Conservation (phyloP, 257 asterid species). For the Przewalskia tangutica region DNA sequence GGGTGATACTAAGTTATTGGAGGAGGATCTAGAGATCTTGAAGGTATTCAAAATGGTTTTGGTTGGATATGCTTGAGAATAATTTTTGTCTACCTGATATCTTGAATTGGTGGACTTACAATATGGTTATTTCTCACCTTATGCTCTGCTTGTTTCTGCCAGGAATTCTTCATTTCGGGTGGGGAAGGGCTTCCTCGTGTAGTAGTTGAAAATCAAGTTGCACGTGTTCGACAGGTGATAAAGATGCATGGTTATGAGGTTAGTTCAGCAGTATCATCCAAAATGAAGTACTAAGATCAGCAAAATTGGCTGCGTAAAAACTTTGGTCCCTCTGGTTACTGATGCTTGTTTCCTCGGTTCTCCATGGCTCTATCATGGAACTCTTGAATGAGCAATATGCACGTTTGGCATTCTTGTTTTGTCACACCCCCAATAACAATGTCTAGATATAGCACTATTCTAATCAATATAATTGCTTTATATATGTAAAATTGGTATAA, state of each 20-base stretch:
- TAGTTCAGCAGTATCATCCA: slow-evolving; percentile 18
- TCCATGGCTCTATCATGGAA: not conserved
- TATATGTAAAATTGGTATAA: not conserved
- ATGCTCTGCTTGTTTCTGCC: not conserved
- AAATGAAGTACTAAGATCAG: not conserved
- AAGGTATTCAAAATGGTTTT: slow-evolving; percentile 40
- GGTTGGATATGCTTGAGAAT: not conserved
- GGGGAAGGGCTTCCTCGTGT: slow-evolving; percentile 99
- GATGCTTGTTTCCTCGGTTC: not conserved
- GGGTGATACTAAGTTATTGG: slow-evolving; percentile 72
- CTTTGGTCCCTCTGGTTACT: not conserved
- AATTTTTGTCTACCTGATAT: not conserved
- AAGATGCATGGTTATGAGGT: slow-evolving; percentile 80
- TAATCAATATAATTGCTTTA: not conserved
- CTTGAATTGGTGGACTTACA: not conserved
- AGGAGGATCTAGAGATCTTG: slow-evolving; percentile 77
- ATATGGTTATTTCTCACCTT: not conserved
- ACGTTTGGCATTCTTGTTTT: not conserved
- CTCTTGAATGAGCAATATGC: not conserved
- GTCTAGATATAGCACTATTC: not conserved
- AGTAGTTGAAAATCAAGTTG: slow-evolving; percentile 90
- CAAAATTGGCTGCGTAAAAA: not conserved
- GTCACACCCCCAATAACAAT: not conserved
- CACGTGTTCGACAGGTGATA: slow-evolving; percentile 64
- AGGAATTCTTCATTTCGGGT: slow-evolving; percentile 96